Base-by-base conservation (phyloP, 768 basidiomycete genomes). In the Austroboletus eburneus region DNA sequence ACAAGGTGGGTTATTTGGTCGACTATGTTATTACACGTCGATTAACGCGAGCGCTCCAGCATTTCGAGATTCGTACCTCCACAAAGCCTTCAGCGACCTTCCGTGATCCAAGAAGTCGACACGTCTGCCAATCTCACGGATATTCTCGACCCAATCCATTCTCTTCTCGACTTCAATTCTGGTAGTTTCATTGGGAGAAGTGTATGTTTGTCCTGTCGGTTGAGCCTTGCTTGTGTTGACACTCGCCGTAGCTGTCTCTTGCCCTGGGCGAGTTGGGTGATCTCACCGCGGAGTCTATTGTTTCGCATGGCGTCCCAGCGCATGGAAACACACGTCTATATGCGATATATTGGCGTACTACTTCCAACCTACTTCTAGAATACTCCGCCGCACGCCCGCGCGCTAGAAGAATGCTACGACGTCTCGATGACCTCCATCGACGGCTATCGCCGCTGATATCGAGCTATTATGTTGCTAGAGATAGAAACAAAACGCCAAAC, bases 331-430 rank as follows among this genome's bases (percentile, higher is more conserved):
- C 39, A 22, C 61, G 44, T 18, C 45, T 62, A 13, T 46, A 57
- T 29, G 64, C 56, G 4, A 55, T 68, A 39, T 65, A 54, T 40
- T 59, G 52, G 53, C 66, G 60, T 22, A 59, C 62, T 4, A 36
- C 64, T 1, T 66, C 66, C 4, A 66, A 62, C 34, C 59, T 66
- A 14, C 56, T 67, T 17, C 45, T 66, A 21, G 66, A 66, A 45
- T 68, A 66, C 45, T 62, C 64, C 5, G 63, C 62, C 22, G 55
- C 57, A 14, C 58, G 60, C 27, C 54, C 47, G 7, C 66, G 55
- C 13, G 50, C 45, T 14, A 50, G 43, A 43, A 48, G 29, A 25
- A 12, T 64, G 3, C 40, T 56, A 12, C 48, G 44, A 25, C 50
- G 49, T n/a, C 12, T 68, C 9, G 52, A 27, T 24, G 30, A 41